These are phyloP conservation scores for Venustampulla echinocandica DNA, from an alignment of 495 filamentous ascomycete genomes.

Conservation along the genomic window DNA sequence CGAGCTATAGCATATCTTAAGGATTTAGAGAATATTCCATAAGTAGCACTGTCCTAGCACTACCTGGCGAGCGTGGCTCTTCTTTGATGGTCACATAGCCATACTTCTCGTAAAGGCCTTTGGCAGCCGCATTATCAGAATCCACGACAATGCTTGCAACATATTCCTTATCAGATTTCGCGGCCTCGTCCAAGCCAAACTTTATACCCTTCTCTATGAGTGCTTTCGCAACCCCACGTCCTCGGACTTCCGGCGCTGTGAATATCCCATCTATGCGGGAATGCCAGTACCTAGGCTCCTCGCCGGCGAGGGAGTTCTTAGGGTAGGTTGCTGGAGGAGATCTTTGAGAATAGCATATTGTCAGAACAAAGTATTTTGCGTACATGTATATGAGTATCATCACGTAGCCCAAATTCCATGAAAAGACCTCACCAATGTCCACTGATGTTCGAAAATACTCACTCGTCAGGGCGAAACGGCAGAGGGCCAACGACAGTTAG, in stretches of 20 bases:
- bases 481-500: constrained; percentile 17
- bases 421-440: no score
- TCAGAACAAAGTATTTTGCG: constrained; percentile 17
- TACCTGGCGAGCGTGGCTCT: constrained; percentile 10
- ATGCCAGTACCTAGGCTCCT: constrained; percentile 21
- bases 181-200: constrained; percentile 24
- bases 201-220: constrained; percentile 31
- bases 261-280: constrained; percentile 35
- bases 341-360: constrained; percentile 20
- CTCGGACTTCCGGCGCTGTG: constrained; percentile 33
- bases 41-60: constrained; percentile 4
- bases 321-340: constrained; percentile 23
- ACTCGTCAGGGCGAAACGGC: constrained; percentile 18
- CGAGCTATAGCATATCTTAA: no score
- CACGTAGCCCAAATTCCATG: neutral
- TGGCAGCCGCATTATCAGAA: constrained; percentile 30
- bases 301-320: constrained; percentile 1
- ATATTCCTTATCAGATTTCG: constrained; percentile 13
- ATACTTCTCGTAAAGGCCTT: constrained; percentile 35
- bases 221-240: constrained; percentile 32
- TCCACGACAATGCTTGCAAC: constrained; percentile 32
- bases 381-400: neutral
- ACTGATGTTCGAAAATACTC: constrained; percentile 7
- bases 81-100: constrained; percentile 34
- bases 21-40: constrained; percentile 15